phyloP scores from a whole-genome alignment of 345 rosid genomes.

The Bruguiera parviflora region DNA sequence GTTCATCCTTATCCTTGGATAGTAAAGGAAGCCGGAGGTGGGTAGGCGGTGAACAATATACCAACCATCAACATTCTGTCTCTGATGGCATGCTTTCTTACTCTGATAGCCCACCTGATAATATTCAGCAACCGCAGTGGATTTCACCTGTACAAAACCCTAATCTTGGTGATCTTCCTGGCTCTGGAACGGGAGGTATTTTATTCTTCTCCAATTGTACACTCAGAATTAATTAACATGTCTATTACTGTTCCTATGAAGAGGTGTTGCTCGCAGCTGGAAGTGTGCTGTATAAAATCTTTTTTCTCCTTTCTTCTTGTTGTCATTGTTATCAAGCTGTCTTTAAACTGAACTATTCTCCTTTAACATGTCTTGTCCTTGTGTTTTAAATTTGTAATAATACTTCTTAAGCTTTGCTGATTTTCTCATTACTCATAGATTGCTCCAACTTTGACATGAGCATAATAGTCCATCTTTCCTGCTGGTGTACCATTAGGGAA shows the following conservation, averaged over 20 bases:
- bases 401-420: too few relatives aligned
- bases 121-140: conserved; percentile 52
- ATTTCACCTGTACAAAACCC: conserved; percentile 50
- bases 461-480: too few relatives aligned
- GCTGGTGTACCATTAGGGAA: too few relatives aligned
- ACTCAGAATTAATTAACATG: neutral
- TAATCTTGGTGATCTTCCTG: conserved; percentile 37
- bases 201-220: neutral
- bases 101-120: conserved; percentile 52
- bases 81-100: conserved; percentile 64
- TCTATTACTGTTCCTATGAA: neutral
- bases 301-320: neutral
- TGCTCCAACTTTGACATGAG: too few relatives aligned
- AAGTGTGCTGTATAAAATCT: neutral
- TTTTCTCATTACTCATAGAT: too few relatives aligned
- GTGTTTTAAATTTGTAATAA: too few relatives aligned
- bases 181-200: conserved; percentile 47
- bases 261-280: neutral
- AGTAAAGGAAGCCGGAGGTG: conserved; percentile 51
- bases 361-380: too few relatives aligned
- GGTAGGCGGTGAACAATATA: conserved; percentile 39
- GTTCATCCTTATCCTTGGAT: conserved; percentile 41
- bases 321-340: neutral
- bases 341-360: too few relatives aligned
- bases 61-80: conserved; percentile 62